Conservation (phyloP, 2,329 filamentous ascomycete species). For the Nannizziopsis arthrosporioides region DNA sequence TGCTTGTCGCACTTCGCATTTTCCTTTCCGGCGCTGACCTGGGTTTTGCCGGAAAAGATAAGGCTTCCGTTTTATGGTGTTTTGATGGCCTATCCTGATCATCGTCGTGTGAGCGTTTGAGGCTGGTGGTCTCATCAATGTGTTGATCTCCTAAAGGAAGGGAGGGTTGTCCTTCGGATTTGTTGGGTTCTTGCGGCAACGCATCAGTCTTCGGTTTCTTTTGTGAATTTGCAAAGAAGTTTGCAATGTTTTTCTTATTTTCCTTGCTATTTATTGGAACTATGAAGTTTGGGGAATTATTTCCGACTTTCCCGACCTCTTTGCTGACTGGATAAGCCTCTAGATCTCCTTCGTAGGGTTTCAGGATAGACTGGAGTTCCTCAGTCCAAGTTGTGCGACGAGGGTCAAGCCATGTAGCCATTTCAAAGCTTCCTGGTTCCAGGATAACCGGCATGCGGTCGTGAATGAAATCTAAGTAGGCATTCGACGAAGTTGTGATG, state of each 20-base stretch:
- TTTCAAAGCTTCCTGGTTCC: conserved; percentile 57
- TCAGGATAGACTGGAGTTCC: conserved; percentile 67
- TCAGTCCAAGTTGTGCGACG: conserved; percentile 57
- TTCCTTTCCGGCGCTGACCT: conserved; percentile 28
- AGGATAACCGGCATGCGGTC: conserved; percentile 93
- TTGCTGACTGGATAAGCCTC: conserved; percentile 77
- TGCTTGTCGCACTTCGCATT: conserved; percentile 47
- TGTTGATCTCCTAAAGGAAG: conserved; percentile 20
- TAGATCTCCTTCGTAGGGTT: conserved; percentile 64
- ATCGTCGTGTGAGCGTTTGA: conserved; percentile 15
- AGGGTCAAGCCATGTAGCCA: conserved; percentile 71
- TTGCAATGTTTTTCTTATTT: conserved; percentile 87
- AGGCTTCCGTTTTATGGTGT: conserved; percentile 3
- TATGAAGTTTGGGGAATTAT: conserved; percentile 73
- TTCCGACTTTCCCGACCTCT: conserved; percentile 89
- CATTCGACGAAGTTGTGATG: conserved; percentile 79
- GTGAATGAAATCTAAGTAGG: conserved; percentile 74
- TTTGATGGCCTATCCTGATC: conserved; percentile 29
- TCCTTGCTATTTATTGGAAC: conserved; percentile 71
- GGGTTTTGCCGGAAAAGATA: conserved; percentile 14
- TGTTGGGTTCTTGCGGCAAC: conserved; percentile 6
- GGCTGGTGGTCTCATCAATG: conserved; percentile 3
- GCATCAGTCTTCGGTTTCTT: conserved; percentile 25
- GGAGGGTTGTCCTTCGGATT: conserved; percentile 21
- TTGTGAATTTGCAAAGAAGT: conserved; percentile 65